phyloP scores from a whole-genome alignment of 495 filamentous ascomycete genomes.

The Lasiosphaeris hirsuta region DNA sequence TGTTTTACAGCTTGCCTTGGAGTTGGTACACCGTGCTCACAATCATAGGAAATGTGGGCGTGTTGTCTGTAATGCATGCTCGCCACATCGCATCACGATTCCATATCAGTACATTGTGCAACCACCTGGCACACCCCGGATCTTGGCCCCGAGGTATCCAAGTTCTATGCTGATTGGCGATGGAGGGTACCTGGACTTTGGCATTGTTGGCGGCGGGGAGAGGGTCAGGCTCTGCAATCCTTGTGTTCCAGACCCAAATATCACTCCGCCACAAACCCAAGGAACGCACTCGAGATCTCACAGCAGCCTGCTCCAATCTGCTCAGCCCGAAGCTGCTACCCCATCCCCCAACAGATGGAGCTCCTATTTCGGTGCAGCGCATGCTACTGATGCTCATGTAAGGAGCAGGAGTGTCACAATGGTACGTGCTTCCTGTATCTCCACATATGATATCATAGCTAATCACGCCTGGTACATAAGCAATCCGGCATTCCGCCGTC shows the following conservation, averaged over 20 bases:
- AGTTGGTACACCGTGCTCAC: background rate
- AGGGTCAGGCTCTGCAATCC: constrained; percentile 91
- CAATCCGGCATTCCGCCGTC: constrained; percentile 17
- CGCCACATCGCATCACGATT: constrained; percentile 92
- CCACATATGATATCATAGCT: background rate
- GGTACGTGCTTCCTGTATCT: constrained; percentile 27
- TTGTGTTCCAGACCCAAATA: constrained; percentile 90
- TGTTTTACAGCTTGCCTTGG: constrained; percentile 15
- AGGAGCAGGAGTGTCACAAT: constrained; percentile 45
- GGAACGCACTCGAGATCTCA: constrained; percentile 29
- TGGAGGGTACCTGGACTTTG: constrained; percentile 42
- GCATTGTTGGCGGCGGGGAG: constrained; percentile 67
- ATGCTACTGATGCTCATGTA: constrained; percentile 25
- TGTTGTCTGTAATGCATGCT: constrained; percentile 88
- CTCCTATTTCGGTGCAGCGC: constrained; percentile 21
- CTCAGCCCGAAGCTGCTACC: background rate
- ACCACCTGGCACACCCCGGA: constrained; percentile 54
- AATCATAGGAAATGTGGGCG: constrained; percentile 78
- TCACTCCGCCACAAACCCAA: constrained; percentile 51
- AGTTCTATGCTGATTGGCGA: constrained; percentile 36
- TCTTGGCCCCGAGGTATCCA: constrained; percentile 43
- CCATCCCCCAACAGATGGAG: constrained; percentile 13
- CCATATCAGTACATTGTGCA: constrained; percentile 90
- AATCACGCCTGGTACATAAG: constrained; percentile 9
- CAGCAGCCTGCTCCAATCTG: constrained; percentile 13